Percentiles rank a stretch among this genome's conserved stretches.
Evolutionary conservation across 441 rosid genomes (phyloP).

Genomic region (Codiaeum variegatum): DNA sequence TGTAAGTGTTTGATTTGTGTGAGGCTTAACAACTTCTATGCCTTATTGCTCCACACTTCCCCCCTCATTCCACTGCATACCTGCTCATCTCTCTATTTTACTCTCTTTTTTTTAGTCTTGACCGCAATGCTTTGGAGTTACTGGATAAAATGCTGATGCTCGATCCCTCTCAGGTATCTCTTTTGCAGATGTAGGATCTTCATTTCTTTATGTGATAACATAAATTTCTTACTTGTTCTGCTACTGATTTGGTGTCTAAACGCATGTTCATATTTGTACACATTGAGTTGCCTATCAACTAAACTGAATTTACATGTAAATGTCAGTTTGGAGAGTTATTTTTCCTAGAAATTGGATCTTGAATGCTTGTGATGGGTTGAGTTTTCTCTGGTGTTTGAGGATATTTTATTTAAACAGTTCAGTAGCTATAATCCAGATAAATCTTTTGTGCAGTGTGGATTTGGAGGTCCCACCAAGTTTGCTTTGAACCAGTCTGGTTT

Average conservation of each 20-base stretch:
- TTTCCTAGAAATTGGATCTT: not conserved
- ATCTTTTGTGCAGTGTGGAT: too few relatives aligned
- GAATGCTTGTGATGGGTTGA: too few relatives aligned
- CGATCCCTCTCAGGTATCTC: slow-evolving; percentile 84
- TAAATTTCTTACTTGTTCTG: not conserved
- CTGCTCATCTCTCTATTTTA: not conserved
- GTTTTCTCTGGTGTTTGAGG: too few relatives aligned
- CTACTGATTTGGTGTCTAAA: not conserved
- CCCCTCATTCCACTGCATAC: not conserved
- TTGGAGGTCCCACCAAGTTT: too few relatives aligned
- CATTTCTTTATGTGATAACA: not conserved
- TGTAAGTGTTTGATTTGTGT: slow-evolving; percentile 43
- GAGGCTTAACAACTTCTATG: not conserved
- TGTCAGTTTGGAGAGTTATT: not conserved
- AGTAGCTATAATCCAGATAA: too few relatives aligned
- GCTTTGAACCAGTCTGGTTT: too few relatives aligned
- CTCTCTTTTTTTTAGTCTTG: slow-evolving; percentile 40
- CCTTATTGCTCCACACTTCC: not conserved
- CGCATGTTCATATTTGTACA: not conserved
- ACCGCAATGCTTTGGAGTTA: slow-evolving; percentile 89
- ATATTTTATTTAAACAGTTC: too few relatives aligned
- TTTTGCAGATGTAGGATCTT: not conserved
- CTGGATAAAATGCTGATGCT: slow-evolving; percentile 92
- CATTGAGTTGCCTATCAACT: not conserved
- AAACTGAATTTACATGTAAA: not conserved